Conservation (phyloP, 805 yeast genomes). For the Teunomyces tritomae region DNA sequence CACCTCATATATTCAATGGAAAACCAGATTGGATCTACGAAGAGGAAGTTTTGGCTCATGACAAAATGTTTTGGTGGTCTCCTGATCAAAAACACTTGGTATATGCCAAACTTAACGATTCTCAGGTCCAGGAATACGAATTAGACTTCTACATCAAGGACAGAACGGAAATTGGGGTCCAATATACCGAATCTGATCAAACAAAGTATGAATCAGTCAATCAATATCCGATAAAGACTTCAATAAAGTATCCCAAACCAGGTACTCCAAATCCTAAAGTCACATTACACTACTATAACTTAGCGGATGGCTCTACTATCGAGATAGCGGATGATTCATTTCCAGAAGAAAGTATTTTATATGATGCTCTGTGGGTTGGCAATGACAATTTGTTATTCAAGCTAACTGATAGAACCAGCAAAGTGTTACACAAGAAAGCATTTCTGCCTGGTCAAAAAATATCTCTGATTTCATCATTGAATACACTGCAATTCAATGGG, state of each 20-base stretch:
- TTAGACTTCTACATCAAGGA: constrained; percentile 71
- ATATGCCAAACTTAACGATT: constrained; percentile 67
- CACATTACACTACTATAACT: constrained; percentile 4
- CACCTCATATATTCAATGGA: constrained; percentile 72
- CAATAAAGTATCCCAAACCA: constrained; percentile 73
- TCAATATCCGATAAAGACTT: constrained; percentile 50
- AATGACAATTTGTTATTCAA: constrained; percentile 13
- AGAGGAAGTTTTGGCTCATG: constrained; percentile 77
- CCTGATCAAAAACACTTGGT: constrained; percentile 65
- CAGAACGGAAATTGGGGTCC: constrained; percentile 10
- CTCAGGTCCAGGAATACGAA: constrained; percentile 67
- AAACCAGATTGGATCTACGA: constrained; percentile 95
- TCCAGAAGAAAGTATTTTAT: constrained; percentile 15
- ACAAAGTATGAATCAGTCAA: constrained; percentile 19
- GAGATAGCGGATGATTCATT: neutral
- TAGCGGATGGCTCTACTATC: neutral
- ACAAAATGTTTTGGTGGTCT: constrained; percentile 85
- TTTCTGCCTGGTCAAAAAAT: constrained; percentile 7
- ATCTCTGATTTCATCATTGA: neutral
- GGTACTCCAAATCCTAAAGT: constrained; percentile 75
- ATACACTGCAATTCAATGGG: constrained; percentile 16
- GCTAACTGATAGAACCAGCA: constrained; percentile 21
- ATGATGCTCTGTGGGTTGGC: constrained; percentile 22
- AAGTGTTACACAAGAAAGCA: constrained; percentile 13
- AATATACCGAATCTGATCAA: constrained; percentile 3